phyloP scores from a whole-genome alignment of 75 land plant genomes.

The Cryptomeria japonica region DNA sequence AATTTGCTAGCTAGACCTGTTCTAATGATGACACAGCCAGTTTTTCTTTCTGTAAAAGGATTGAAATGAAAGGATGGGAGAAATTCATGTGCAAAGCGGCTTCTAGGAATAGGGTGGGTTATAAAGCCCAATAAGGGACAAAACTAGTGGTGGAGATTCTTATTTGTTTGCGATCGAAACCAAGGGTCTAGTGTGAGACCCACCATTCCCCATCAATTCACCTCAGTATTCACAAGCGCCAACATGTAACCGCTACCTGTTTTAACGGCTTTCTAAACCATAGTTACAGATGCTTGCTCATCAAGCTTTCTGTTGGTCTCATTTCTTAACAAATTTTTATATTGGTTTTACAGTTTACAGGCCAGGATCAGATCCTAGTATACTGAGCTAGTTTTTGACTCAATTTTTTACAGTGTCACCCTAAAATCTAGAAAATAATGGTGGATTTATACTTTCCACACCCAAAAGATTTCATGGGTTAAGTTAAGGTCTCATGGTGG shows the following conservation, averaged over 20 bases:
- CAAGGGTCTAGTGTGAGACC: neutral
- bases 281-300: neutral
- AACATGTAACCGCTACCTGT: constrained; percentile 14
- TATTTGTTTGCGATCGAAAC: neutral
- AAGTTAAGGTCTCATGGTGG: no score
- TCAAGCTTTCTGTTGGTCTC: neutral
- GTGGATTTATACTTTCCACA: no score
- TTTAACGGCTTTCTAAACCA: constrained; percentile 6
- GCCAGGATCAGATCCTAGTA: no score
- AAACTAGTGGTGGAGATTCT: constrained; percentile 11
- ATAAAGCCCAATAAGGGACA: neutral
- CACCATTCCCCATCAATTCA: constrained; percentile 2
- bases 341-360: no score
- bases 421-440: no score
- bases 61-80: neutral
- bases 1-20: neutral
- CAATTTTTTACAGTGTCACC: no score
- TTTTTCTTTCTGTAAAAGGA: neutral
- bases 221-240: neutral
- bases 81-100: constrained; percentile 2
- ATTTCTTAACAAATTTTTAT: neutral
- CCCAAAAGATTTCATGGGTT: no score
- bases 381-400: no score
- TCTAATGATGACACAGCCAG: neutral
- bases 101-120: neutral